phyloP scores from a whole-genome alignment of 371 early-diverging fungal genomes.

The Mucor mucedo region DNA sequence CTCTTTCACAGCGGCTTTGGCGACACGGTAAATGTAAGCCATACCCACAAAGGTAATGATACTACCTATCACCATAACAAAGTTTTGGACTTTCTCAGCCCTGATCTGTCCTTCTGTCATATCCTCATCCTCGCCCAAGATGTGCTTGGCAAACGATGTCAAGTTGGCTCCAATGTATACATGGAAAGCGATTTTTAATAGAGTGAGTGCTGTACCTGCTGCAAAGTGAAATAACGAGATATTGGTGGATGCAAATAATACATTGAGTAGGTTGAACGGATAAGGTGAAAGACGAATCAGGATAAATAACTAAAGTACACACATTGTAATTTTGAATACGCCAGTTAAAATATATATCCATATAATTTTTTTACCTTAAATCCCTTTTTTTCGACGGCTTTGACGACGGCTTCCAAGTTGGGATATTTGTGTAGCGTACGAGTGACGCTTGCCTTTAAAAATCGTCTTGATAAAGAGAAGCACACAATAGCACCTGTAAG shows the following conservation, averaged over 20 bases:
- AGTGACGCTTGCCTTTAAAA: constrained; percentile 57
- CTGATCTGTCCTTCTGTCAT: constrained; percentile 37
- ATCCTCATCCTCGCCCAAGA: constrained; percentile 56
- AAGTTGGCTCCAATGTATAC: constrained; percentile 78
- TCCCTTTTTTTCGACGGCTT: constrained; percentile 72
- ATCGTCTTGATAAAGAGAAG: constrained; percentile 62
- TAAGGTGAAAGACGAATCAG: constrained; percentile 80
- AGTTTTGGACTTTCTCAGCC: constrained; percentile 38
- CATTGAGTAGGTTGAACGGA: constrained; percentile 76
- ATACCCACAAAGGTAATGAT: constrained; percentile 61
- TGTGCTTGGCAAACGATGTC: constrained; percentile 58
- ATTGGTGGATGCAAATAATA: constrained; percentile 67
- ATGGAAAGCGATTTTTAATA: constrained; percentile 68
- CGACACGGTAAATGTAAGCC: constrained; percentile 60
- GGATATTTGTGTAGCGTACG: constrained; percentile 57
- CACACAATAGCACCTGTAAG: constrained; percentile 64
- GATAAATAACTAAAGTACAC: constrained; percentile 54
- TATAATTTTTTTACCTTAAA: constrained; percentile 57
- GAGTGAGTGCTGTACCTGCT: constrained; percentile 68
- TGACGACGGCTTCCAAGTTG: constrained; percentile 60
- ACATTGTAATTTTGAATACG: not conserved
- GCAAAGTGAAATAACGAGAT: constrained; percentile 60
- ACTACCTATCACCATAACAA: constrained; percentile 47
- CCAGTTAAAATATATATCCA: too few relatives aligned
- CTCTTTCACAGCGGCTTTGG: constrained; percentile 56